Evolutionary conservation across 441 rosid species (phyloP), one percentile per base, ranked within the genome.

Genomic region (Biscutella laevigata): DNA sequence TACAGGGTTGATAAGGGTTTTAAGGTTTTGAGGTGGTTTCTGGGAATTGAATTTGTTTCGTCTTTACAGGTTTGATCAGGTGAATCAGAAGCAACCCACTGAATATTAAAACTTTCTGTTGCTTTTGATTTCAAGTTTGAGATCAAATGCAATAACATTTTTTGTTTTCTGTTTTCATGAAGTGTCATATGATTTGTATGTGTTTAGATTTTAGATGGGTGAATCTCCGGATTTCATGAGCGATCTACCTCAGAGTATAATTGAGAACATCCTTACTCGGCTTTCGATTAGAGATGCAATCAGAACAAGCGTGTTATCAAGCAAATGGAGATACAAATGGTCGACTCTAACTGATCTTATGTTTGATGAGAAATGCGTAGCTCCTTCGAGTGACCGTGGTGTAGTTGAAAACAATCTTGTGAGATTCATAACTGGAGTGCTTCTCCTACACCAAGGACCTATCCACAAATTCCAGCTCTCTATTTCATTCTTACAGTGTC

Each of bases 361-460:
- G 0, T 86, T 88, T 42, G 82, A 91, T 47, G 91, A 85, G 35
- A 67, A 70, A 32, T 85, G 88, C 54, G 79, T 73, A 35, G 5
- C 61, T 34, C 35, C 42, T 3, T 24, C 54, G 0, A 66, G 16
- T 48, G 91, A 82, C 9, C 71, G 69, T 11, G 52, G 35, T 0
- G 11, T 66, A 0, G 28, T 71, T 12, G 87, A 80, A 74, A 66
- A 40, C 38, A 70, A 28, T 56, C 85, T 91, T 1, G 73, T 83
- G 7, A 82, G 75, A 12, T 88, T 91, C 49, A 61, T 91, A 0
- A 83, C 84, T 0, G 73, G 77, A 3, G 76, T 80, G 6, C 82
- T 91, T 46, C 84, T 91, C 55, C 95, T 91, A 41, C 96, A 88
- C 48, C 88, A 72, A 61, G 98, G 98, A 8, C 96, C 89, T 11